A percentile compares a stretch with the other conserved stretches of the same genome.
Evolutionary conservation across 805 yeast species (phyloP).

Genomic region (Yamadazyma akitaensis): DNA sequence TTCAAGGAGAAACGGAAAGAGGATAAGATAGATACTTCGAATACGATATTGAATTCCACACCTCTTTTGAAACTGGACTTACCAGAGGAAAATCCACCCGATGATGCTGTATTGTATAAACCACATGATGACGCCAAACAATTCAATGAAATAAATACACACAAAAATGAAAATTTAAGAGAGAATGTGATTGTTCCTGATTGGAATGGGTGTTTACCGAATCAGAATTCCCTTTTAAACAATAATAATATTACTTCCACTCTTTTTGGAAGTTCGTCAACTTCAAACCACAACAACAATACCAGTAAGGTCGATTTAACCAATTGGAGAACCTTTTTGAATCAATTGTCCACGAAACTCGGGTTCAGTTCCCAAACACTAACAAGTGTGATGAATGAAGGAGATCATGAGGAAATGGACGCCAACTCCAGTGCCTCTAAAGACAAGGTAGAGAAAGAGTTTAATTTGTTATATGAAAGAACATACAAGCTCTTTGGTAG

Average conservation of each 20-base stretch:
- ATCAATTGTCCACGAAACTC: slow-evolving; percentile 31
- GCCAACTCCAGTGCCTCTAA: slow-evolving; percentile 13
- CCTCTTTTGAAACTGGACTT: slow-evolving; percentile 19
- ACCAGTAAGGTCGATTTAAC: slow-evolving; percentile 27
- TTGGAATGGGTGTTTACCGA: slow-evolving; percentile 38
- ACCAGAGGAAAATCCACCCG: slow-evolving; percentile 11
- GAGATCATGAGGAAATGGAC: slow-evolving; percentile 8
- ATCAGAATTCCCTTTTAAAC: slow-evolving; percentile 17
- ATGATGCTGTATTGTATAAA: slow-evolving; percentile 44
- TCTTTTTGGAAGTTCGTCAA: slow-evolving; percentile 25
- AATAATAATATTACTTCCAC: slow-evolving; percentile 14
- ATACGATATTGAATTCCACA: slow-evolving; percentile 26
- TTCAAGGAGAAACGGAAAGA: slow-evolving; percentile 5
- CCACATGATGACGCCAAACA: slow-evolving; percentile 40
- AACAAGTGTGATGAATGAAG: slow-evolving; percentile 22
- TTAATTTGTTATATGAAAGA: slow-evolving; percentile 29
- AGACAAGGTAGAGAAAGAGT: slow-evolving; percentile 27
- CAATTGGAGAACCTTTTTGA: slow-evolving; percentile 34
- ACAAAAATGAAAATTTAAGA: slow-evolving; percentile 39
- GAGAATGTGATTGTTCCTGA: slow-evolving; percentile 42
- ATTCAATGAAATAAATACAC: slow-evolving; percentile 41
- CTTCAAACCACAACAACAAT: slow-evolving; percentile 20
- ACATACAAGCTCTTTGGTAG: slow-evolving; percentile 39
- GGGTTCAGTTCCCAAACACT: slow-evolving; percentile 33
- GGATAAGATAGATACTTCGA: slow-evolving; percentile 18